These are phyloP conservation scores for Tetrapisispora pingtungensis DNA, from an alignment of 805 yeast species.

Conservation along the genomic window DNA sequence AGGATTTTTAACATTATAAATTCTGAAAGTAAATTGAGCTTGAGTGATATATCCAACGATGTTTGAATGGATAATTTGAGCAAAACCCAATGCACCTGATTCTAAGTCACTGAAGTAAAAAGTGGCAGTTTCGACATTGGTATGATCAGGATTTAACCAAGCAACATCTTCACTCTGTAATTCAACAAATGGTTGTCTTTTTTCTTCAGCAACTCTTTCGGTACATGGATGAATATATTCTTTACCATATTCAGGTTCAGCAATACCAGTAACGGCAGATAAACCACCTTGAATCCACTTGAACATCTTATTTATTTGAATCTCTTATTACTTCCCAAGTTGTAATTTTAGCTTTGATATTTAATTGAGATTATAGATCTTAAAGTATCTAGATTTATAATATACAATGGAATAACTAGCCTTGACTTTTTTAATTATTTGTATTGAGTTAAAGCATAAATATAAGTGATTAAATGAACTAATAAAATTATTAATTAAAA, in stretches of 20 bases:
- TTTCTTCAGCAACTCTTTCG: constrained; percentile 38
- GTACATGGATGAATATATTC: constrained; percentile 83
- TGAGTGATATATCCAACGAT: constrained; percentile 79
- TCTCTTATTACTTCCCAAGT: no score
- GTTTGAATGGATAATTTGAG: constrained; percentile 89
- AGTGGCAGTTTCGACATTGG: constrained; percentile 93
- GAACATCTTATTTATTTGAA: constrained; percentile 32
- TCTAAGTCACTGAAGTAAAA: constrained; percentile 67
- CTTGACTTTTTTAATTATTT: background rate
- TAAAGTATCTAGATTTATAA: no score
- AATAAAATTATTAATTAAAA: no score
- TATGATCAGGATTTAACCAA: constrained; percentile 66
- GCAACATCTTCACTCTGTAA: constrained; percentile 61
- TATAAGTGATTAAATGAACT: no score
- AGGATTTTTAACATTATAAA: constrained; percentile 35
- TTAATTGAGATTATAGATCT: no score
- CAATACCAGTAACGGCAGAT: constrained; percentile 91
- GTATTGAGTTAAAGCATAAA: no score
- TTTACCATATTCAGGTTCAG: constrained; percentile 93
- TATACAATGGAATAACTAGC: no score
- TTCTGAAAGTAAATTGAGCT: constrained; percentile 88
- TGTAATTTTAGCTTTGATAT: no score
- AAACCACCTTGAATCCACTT: constrained; percentile 79
- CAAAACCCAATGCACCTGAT: constrained; percentile 70
- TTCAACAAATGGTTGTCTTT: constrained; percentile 46